A percentile compares a stretch with the other conserved stretches of the same genome.
phyloP scores from a whole-genome alignment of 2,329 filamentous ascomycete genomes.

The Sclerotinia subarctica region DNA sequence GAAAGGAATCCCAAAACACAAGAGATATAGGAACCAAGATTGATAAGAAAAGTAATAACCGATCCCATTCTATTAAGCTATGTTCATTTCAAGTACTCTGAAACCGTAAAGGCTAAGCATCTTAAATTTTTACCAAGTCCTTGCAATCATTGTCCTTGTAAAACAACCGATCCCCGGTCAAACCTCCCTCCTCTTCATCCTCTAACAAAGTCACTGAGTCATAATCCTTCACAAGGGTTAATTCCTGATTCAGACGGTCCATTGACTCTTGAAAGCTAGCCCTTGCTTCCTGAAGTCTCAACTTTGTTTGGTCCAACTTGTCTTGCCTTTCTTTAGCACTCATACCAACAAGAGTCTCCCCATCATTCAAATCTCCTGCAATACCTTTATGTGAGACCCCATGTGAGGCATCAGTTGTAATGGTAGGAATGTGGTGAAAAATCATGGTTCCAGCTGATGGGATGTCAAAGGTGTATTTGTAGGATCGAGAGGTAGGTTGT shows the following conservation, averaged over 20 bases:
- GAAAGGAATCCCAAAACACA: no score
- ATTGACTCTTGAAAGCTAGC: constrained; percentile 3
- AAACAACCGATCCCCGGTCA: neutral
- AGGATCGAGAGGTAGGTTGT: neutral
- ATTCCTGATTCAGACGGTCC: neutral
- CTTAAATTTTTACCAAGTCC: neutral
- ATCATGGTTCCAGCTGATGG: neutral
- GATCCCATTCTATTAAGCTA: no score
- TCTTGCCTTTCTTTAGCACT: neutral
- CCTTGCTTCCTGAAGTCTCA: constrained; percentile 2
- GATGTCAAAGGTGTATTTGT: constrained; percentile 1
- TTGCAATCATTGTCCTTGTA: neutral
- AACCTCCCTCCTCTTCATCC: neutral
- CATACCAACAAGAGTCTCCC: neutral
- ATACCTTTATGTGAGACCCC: neutral
- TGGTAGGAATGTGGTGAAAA: neutral
- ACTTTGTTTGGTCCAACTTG: neutral
- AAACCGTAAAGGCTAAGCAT: neutral
- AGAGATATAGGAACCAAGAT: no score
- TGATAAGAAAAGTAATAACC: no score
- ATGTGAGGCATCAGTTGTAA: neutral
- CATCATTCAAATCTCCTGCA: neutral
- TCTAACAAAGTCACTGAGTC: neutral
- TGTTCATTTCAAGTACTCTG: no score
- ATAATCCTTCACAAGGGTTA: neutral